Base-by-base conservation (phyloP, 129 eudicot genomes). In the Centaurea solstitialis region DNA sequence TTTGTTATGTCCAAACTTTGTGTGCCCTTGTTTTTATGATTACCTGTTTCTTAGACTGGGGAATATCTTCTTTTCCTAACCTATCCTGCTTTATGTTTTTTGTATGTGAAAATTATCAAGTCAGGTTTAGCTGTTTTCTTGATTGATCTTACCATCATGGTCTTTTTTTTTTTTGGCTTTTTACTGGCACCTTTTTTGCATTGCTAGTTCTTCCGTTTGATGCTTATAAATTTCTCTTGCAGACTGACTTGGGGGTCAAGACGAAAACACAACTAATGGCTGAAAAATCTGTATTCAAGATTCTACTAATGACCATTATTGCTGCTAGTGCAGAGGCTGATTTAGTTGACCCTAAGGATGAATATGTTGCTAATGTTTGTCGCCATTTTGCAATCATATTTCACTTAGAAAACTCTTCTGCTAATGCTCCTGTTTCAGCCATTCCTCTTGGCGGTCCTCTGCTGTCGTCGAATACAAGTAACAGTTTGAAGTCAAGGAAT, bases 211-310 rank as follows among this genome's bases (percentile, higher is more conserved):
- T 40, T 39, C 67, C 35, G 33, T 81, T 50, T 20, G 59, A 79
- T 79, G 59, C 68, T 23, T 72, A 23, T 17, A 76, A 7, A 66
- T 75, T 70, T 70, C 47, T 84, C 38, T 76, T 87, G 85, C 90
- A 95, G 98, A 92, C 97, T 77, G 99, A 93, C 87, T 84, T 93
- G 57, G 99, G 99, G 75, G 99, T 96, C 57, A 96, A 96, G 87
- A 96, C 99, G 37, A 96, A 96, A 87, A 96, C 98, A 72, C 99
- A 96, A 86, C 93, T 96, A 28, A 85, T 93, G 97, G 98, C 99
- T 61, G 99, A 96, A 77, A 96, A 93, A 41, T 89, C 97, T 20
- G 98, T 96, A 43, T 96, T 93, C 87, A 96, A 96, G 87, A 88
- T 85, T 80, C 98, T 96, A 39, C 75, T 93, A 79, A 93, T 89